phyloP scores from a whole-genome alignment of 805 yeast genomes.

The Barnettozyma californica region DNA sequence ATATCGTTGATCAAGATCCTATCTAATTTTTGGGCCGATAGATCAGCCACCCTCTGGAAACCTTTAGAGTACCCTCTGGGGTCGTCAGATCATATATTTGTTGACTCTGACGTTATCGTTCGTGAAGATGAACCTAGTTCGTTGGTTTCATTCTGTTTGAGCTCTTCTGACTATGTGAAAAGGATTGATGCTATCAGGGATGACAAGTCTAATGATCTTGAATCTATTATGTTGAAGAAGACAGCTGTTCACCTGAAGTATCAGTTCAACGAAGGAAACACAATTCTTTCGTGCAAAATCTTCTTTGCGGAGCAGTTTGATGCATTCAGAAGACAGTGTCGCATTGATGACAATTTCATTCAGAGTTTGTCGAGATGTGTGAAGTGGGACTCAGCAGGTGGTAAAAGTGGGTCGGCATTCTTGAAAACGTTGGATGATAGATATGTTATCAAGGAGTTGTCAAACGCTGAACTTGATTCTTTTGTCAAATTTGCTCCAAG shows the following conservation, averaged over 20 bases:
- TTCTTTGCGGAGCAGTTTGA: slow-evolving; percentile 96
- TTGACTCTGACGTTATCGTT: slow-evolving; percentile 88
- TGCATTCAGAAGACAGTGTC: slow-evolving; percentile 84
- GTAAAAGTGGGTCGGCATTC: slow-evolving; percentile 93
- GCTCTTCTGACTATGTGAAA: slow-evolving; percentile 74
- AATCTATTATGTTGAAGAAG: slow-evolving; percentile 67
- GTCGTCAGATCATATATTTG: slow-evolving; percentile 83
- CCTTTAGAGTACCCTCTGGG: slow-evolving; percentile 78
- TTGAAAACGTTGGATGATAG: slow-evolving; percentile 88
- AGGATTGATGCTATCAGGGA: slow-evolving; percentile 38
- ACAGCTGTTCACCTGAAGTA: slow-evolving; percentile 88
- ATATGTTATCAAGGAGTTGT: slow-evolving; percentile 81
- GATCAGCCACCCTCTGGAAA: slow-evolving; percentile 94
- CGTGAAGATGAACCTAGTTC: slow-evolving; percentile 97
- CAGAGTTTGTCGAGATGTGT: slow-evolving; percentile 91
- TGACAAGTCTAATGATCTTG: slow-evolving; percentile 33
- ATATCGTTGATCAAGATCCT: slow-evolving; percentile 76
- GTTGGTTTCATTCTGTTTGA: slow-evolving; percentile 84
- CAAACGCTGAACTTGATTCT: slow-evolving; percentile 85
- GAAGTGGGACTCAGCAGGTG: slow-evolving; percentile 95
- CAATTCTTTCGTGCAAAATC: slow-evolving; percentile 84
- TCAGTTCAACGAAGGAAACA: slow-evolving; percentile 82
- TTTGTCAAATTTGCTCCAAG: slow-evolving; percentile 95
- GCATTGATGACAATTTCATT: slow-evolving; percentile 65
- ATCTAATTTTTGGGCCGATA: slow-evolving; percentile 93